Evolutionary conservation across 1,139 yeast species (phyloP).

Genomic region (Geotrichum fermentans): DNA sequence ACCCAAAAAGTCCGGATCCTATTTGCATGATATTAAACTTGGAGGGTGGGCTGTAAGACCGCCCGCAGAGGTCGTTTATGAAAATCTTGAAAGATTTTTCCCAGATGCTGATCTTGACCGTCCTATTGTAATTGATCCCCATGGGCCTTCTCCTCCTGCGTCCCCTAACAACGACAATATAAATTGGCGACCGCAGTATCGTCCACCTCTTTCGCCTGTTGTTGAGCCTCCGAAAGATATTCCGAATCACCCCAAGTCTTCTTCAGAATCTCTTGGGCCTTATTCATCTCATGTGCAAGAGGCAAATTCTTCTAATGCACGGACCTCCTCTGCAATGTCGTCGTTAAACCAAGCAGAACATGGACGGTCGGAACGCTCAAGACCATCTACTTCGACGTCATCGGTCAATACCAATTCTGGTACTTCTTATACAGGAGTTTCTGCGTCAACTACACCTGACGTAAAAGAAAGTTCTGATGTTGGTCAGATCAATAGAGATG

Average conservation of each 20-base stretch:
- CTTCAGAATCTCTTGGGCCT: conserved; percentile 1
- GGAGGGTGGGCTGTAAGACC: conserved; percentile 66
- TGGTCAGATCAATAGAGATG: no score
- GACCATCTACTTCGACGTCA: neutral
- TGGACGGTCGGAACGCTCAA: no score
- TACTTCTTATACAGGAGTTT: neutral
- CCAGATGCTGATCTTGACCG: conserved; percentile 90
- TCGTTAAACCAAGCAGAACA: no score
- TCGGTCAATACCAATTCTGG: neutral
- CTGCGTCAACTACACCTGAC: no score
- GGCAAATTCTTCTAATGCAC: no score
- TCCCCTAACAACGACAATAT: conserved; percentile 41
- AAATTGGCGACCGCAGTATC: conserved; percentile 9
- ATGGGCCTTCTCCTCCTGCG: conserved; percentile 49
- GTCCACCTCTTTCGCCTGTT: conserved; percentile 29
- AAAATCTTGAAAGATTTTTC: conserved; percentile 84
- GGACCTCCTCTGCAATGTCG: no score
- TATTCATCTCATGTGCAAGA: conserved; percentile 4
- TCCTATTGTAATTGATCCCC: conserved; percentile 73
- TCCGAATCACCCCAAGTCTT: neutral
- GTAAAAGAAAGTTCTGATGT: no score
- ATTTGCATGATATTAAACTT: conserved; percentile 11
- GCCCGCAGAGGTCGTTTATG: conserved; percentile 88
- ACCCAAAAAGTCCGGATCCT: conserved; percentile 3
- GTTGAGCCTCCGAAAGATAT: conserved; percentile 24